Conservation (phyloP, 2,329 filamentous ascomycete genomes). For the Simplicillium aogashimaense region DNA sequence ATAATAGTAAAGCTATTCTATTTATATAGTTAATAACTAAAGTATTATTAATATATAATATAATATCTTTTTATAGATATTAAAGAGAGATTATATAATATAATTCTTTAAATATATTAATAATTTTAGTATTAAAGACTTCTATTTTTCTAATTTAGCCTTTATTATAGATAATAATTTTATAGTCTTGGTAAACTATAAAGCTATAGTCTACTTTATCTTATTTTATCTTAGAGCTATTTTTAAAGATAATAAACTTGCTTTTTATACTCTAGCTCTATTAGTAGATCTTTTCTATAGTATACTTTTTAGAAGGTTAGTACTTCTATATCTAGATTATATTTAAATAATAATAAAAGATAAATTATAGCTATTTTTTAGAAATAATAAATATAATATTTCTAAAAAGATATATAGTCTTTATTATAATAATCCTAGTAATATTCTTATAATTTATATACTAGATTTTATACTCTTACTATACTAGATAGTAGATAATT, state of each 20-base stretch:
- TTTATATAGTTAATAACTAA: slow-evolving; percentile 2
- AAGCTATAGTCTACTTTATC: not conserved
- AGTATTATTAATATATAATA: slow-evolving; percentile 4
- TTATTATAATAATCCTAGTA: no score
- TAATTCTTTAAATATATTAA: not conserved
- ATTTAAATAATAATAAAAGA: no score
- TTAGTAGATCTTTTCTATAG: no score
- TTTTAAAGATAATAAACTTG: not conserved
- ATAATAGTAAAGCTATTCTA: not conserved
- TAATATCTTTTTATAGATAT: not conserved
- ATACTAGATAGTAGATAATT: no score
- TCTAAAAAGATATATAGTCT: no score
- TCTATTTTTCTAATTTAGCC: slow-evolving; percentile 1
- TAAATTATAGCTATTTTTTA: no score
- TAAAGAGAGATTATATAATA: not conserved
- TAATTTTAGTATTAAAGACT: slow-evolving; percentile 3
- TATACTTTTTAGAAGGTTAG: no score
- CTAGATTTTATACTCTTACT: no score
- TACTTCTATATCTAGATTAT: no score
- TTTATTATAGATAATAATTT: not conserved
- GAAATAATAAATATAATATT: no score
- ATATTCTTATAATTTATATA: no score
- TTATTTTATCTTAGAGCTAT: not conserved
- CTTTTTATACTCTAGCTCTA: no score
- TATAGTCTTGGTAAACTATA: not conserved